These are phyloP conservation scores for Trametes villosa DNA, from an alignment of 768 basidiomycete genomes.

Conservation along the genomic window DNA sequence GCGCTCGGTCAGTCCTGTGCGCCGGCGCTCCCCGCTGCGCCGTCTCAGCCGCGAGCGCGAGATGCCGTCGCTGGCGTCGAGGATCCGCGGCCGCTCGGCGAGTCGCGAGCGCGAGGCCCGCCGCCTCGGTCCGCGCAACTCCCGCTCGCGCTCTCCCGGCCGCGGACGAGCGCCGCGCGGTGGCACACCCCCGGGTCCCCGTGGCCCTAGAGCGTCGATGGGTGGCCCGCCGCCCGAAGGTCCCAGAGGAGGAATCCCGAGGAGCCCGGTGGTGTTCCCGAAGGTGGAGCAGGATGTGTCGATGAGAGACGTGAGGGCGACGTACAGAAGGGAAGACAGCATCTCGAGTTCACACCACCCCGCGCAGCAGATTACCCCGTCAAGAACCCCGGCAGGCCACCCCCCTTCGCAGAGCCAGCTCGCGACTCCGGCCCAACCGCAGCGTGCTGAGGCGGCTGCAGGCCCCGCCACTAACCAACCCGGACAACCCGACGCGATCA, in stretches of 20 bases:
- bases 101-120: slow-evolving; percentile 16
- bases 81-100: slow-evolving; percentile 11
- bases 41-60: slow-evolving; percentile 13
- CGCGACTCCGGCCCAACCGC: background rate
- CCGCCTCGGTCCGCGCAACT: slow-evolving; percentile 7
- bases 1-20: slow-evolving; percentile 11
- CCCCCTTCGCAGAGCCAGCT: background rate
- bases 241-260: background rate
- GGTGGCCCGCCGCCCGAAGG: slow-evolving; percentile 6
- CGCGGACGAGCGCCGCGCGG: background rate
- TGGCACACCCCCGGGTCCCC: slow-evolving; percentile 2
- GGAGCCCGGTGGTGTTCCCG: slow-evolving; percentile 6
- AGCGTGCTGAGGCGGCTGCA: background rate
- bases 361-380: background rate
- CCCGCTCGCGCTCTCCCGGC: slow-evolving; percentile 17
- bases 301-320: slow-evolving; percentile 5
- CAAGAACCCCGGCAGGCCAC: background rate
- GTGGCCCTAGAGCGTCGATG: background rate
- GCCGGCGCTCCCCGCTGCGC: slow-evolving; percentile 3
- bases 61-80: slow-evolving; percentile 3
- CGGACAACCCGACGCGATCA: slow-evolving; percentile 6
- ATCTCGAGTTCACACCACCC: slow-evolving; percentile 15
- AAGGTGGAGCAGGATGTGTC: slow-evolving; percentile 13
- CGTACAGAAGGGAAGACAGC: slow-evolving; percentile 9
- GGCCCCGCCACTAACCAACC: background rate